These are phyloP conservation scores for Nothophytophthora sp. DNA, from an alignment of 352 stramenopile genomes.

Conservation along the genomic window DNA sequence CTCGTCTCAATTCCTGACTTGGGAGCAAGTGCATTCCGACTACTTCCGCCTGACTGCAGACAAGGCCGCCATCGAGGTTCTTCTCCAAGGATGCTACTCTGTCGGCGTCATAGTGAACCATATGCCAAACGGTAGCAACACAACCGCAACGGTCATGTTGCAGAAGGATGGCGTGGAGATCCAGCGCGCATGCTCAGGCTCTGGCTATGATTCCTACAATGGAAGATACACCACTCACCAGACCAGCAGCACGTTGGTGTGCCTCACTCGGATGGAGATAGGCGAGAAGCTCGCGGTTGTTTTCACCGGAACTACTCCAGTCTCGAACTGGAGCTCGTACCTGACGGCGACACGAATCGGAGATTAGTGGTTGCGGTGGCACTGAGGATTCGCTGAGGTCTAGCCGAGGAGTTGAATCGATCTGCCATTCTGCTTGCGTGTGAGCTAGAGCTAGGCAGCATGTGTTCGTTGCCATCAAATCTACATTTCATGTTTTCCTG, in stretches of 20 bases:
- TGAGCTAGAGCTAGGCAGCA: too few species aligned
- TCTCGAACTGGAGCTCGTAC: slow-evolving; percentile 1
- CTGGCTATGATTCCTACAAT: not conserved
- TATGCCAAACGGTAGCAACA: not conserved
- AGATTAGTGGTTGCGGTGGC: too few species aligned
- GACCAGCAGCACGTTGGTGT: not conserved
- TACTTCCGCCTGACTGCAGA: slow-evolving; percentile 2
- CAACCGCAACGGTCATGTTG: not conserved
- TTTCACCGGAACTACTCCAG: not conserved
- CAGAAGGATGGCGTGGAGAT: not conserved
- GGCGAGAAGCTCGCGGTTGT: not conserved
- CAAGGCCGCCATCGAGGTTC: not conserved
- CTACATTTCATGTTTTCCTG: too few species aligned
- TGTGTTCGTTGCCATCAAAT: too few species aligned
- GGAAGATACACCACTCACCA: not conserved
- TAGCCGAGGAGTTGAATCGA: too few species aligned
- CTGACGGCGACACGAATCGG: slow-evolving; percentile 8
- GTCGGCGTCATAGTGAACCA: slow-evolving; percentile 16
- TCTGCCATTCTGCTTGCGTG: too few species aligned
- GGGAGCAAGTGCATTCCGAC: not conserved
- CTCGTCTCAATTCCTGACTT: not conserved
- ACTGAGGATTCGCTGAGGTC: too few species aligned
- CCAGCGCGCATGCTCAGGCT: not conserved
- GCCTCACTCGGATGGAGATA: slow-evolving; percentile 2
- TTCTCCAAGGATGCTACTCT: slow-evolving; percentile 1